A percentile compares a stretch with the other conserved stretches of the same genome.
Conservation (phyloP, 768 basidiomycete species). For the Trametes cingulata region DNA sequence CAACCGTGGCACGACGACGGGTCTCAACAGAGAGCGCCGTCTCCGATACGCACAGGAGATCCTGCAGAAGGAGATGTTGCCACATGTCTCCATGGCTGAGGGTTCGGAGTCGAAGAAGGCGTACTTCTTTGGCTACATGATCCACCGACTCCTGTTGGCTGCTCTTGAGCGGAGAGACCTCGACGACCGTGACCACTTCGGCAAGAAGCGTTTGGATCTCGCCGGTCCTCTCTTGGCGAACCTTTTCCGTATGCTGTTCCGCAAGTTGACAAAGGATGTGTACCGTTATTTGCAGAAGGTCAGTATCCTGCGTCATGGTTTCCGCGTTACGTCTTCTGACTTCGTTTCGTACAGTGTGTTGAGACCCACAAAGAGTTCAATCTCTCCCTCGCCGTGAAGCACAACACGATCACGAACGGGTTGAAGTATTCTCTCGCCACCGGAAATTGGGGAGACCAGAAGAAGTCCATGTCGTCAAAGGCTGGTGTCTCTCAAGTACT, state of each 20-base stretch:
- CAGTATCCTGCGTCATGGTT: slow-evolving; percentile 11
- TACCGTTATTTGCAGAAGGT: slow-evolving; percentile 98
- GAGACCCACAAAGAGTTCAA: slow-evolving; percentile 96
- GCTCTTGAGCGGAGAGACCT: slow-evolving; percentile 93
- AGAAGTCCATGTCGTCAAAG: slow-evolving; percentile 97
- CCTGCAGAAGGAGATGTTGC: slow-evolving; percentile 97
- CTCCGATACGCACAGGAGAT: slow-evolving; percentile 98
- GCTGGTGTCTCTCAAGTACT: slow-evolving; percentile 99
- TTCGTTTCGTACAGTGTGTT: slow-evolving; percentile 66
- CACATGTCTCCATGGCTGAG: slow-evolving; percentile 94
- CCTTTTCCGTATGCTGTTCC: slow-evolving; percentile 96
- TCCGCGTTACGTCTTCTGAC: neutral
- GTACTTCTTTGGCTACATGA: slow-evolving; percentile 99
- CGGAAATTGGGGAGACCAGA: slow-evolving; percentile 99
- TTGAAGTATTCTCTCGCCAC: slow-evolving; percentile 97
- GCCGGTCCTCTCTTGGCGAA: slow-evolving; percentile 97
- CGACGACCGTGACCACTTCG: slow-evolving; percentile 99
- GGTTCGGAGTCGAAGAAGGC: slow-evolving; percentile 98
- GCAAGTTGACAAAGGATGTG: slow-evolving; percentile 95
- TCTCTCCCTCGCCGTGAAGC: slow-evolving; percentile 87
- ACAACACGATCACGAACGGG: slow-evolving; percentile 97
- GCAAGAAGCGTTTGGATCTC: slow-evolving; percentile 95
- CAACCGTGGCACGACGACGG: slow-evolving; percentile 93
- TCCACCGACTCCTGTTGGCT: slow-evolving; percentile 91
- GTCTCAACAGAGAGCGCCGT: slow-evolving; percentile 88